Evolutionary conservation across 2,329 filamentous ascomycete species (phyloP).

Genomic region (Pezizomycotina sp.): DNA sequence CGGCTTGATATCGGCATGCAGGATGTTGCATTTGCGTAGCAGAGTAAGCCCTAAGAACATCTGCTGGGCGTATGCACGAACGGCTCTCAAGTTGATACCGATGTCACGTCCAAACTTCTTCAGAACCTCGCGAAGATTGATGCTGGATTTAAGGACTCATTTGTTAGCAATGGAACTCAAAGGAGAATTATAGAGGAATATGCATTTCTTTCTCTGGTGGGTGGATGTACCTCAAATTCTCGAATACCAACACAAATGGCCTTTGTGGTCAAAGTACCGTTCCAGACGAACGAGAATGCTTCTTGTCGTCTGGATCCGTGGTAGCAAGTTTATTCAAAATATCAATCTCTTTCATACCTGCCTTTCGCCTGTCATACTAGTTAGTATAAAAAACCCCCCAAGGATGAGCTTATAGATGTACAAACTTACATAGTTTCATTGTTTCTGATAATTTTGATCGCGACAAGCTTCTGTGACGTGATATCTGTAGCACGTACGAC

Average conservation of each 20-base stretch:
- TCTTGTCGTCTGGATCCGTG: slow-evolving; percentile 73
- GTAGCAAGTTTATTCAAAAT: slow-evolving; percentile 77
- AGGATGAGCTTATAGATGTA: background rate
- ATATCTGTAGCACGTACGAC: slow-evolving; percentile 79
- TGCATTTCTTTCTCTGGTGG: no score
- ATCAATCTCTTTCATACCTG: slow-evolving; percentile 83
- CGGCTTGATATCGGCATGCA: slow-evolving; percentile 92
- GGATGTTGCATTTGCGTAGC: slow-evolving; percentile 78
- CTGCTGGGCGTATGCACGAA: slow-evolving; percentile 78
- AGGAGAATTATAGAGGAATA: background rate
- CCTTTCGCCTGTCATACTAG: slow-evolving; percentile 44
- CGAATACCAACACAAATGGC: slow-evolving; percentile 91
- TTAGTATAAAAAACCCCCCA: background rate
- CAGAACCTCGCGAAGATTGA: slow-evolving; percentile 83
- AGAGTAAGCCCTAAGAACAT: slow-evolving; percentile 81
- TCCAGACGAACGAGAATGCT: slow-evolving; percentile 81
- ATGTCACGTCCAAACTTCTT: slow-evolving; percentile 93
- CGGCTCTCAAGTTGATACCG: slow-evolving; percentile 75
- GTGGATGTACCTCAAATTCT: slow-evolving; percentile 49
- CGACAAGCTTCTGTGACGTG: slow-evolving; percentile 58
- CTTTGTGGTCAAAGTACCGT: slow-evolving; percentile 80
- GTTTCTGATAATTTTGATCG: slow-evolving; percentile 94
- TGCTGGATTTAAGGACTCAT: slow-evolving; percentile 31
- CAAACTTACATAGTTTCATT: slow-evolving; percentile 61
- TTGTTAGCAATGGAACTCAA: slow-evolving; percentile 1